Base-by-base conservation (phyloP, 169 alveolate species). In the Plasmodium gonderi region DNA sequence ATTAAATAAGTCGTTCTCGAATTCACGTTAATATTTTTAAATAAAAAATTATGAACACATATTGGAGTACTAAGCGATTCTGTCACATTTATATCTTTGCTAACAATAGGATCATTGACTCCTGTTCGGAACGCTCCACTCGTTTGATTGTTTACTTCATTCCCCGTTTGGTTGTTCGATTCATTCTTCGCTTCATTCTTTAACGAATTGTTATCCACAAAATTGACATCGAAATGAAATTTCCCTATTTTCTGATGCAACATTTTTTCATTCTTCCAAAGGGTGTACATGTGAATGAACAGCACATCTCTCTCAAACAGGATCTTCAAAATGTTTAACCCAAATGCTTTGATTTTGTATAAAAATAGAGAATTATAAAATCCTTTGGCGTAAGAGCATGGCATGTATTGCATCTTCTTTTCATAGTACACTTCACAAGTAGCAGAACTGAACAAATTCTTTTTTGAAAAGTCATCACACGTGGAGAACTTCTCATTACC, bases 201-300 rank as follows among this genome's bases (percentile, higher is more conserved):
- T n/a, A n/a, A n/a, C n/a, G n/a, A n/a, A n/a, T n/a, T n/a, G n/a
- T n/a, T 44, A 36, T 87, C 89, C 11, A 40, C 44, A 45, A 47
- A 5, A 42, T 78, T 77, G 12, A 90, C 2, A 12, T 65, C 90
- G 1, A 60, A 77, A 4, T 90, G 90, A 31, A 77, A 54, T 40
- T 90, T 90, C 4, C 49, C 90, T 11, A 90, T 44, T 40, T 77
- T 42, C 36, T 40, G 47, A 31, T 90, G 78, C 9, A 90, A 17
- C 60, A 77, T 72, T 67, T 90, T 90, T 78, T 90, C 94, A 78
- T 78, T 90, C 36, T 77, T 90, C 94, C 94, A 90, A 2, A 77
- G 42, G 23, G 72, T 90, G 31, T 90, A 78, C 94, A 90, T 76
- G 23, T 90, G 94, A 14, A 90, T 90, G 72, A 90, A 90, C 3